Percentiles rank a stretch among this genome's conserved stretches.
phyloP scores from a whole-genome alignment of 768 basidiomycete genomes.

The Tephrocybe rancida region DNA sequence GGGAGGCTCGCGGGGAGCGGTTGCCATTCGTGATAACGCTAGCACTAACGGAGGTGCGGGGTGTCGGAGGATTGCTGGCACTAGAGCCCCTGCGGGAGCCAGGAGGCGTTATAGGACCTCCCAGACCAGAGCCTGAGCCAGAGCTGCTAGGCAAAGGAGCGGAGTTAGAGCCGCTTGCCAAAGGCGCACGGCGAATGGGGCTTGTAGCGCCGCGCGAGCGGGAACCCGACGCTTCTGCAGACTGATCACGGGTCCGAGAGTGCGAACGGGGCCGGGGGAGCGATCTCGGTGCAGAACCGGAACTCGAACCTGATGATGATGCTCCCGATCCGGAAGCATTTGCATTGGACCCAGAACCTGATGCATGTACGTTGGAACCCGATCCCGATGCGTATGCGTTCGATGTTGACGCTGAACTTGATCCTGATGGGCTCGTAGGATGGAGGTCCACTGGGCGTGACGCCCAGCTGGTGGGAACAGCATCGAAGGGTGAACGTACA shows the following conservation, averaged over 20 bases:
- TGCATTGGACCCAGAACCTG: background rate
- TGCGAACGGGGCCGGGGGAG: conserved; percentile 23
- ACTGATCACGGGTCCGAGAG: conserved; percentile 14
- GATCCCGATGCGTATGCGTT: background rate
- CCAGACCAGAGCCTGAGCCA: background rate
- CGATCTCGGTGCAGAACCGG: background rate
- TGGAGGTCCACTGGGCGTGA: conserved; percentile 27
- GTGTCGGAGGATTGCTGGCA: background rate
- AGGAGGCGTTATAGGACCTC: background rate
- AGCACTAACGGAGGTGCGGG: background rate
- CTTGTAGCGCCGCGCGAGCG: conserved; percentile 1
- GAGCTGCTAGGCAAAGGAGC: conserved; percentile 6
- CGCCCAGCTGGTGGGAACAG: conserved; percentile 23
- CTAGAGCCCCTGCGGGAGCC: conserved; percentile 2
- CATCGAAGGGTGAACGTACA: conserved; percentile 17
- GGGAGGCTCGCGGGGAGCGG: conserved; percentile 1
- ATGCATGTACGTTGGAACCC: background rate
- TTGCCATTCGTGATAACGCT: background rate
- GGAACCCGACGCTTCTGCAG: background rate
- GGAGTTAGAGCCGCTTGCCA: conserved; percentile 5
- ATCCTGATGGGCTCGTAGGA: conserved; percentile 12
- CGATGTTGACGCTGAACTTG: background rate
- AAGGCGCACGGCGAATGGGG: conserved; percentile 8
- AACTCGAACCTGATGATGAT: background rate
- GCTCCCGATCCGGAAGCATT: background rate